These are phyloP conservation scores for Penicillium canariense DNA, from an alignment of 495 filamentous ascomycete species.

Conservation along the genomic window DNA sequence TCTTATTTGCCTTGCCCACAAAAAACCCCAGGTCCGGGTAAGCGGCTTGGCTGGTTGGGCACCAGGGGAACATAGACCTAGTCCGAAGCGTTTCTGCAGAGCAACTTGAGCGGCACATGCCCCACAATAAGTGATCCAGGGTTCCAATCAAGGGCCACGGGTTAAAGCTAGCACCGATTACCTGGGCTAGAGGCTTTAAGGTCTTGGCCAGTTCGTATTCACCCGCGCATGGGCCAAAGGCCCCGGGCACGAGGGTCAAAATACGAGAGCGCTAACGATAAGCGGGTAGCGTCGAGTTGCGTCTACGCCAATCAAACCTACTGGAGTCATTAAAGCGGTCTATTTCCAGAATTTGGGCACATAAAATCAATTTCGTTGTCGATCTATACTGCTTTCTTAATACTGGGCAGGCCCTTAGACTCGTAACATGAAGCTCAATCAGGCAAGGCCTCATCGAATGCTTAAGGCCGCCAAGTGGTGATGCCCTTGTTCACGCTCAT, in stretches of 20 bases:
- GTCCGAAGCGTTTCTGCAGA: no score
- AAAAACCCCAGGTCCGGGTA: no score
- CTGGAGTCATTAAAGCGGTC: not conserved
- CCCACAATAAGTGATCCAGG: no score
- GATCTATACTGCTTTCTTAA: not conserved
- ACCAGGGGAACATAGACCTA: no score
- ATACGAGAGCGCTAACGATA: constrained; percentile 8
- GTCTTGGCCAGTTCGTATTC: constrained; percentile 17
- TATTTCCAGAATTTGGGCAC: not conserved
- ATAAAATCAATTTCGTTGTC: not conserved
- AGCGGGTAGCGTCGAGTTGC: not conserved
- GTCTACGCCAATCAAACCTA: not conserved
- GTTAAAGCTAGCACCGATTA: not conserved
- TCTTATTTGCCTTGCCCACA: no score
- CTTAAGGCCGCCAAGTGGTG: no score
- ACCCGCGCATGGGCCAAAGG: constrained; percentile 1
- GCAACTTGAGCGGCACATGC: no score
- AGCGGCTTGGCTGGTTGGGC: no score
- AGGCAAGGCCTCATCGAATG: not conserved
- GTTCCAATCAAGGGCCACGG: not conserved
- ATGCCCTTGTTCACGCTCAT: not conserved
- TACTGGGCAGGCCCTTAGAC: not conserved
- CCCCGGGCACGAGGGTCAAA: not conserved
- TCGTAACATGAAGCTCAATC: not conserved
- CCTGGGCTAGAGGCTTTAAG: constrained; percentile 2